These are phyloP conservation scores for Cryptosporidium xiaoi DNA, from an alignment of 169 alveolate species.

Conservation along the genomic window DNA sequence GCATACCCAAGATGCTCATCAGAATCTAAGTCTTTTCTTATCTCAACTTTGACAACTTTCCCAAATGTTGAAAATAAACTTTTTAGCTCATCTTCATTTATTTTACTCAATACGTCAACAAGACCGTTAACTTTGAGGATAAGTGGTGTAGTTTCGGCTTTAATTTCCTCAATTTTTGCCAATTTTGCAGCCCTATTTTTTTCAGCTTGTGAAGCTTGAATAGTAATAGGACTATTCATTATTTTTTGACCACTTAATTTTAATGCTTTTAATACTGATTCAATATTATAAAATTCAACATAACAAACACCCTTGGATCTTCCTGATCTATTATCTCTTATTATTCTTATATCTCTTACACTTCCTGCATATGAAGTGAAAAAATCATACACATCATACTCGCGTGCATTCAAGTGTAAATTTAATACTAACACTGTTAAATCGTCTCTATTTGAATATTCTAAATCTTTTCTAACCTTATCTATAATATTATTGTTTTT, in stretches of 20 bases:
- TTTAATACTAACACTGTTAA: conserved; percentile 95
- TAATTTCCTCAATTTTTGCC: conserved; percentile 87
- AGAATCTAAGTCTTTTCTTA: conserved; percentile 89
- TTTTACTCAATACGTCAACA: conserved; percentile 87
- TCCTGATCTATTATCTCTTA: conserved; percentile 95
- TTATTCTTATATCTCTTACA: conserved; percentile 95
- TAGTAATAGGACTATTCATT: conserved; percentile 90
- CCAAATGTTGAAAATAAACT: conserved; percentile 95
- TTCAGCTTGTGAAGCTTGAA: conserved; percentile 98
- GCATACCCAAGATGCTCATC: conserved; percentile 93
- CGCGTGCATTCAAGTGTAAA: conserved; percentile 93
- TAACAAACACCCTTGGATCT: conserved; percentile 97
- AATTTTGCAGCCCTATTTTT: conserved; percentile 98
- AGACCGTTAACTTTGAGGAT: conserved; percentile 93
- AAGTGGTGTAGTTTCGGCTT: conserved; percentile 90
- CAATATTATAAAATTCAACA: conserved; percentile 96
- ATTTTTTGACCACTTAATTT: conserved; percentile 91
- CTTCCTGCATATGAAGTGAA: conserved; percentile 95
- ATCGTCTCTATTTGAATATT: conserved; percentile 97
- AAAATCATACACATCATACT: conserved; percentile 94
- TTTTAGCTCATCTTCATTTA: conserved; percentile 90
- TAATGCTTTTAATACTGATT: conserved; percentile 94
- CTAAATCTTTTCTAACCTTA: conserved; percentile 88
- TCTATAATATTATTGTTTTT: conserved; percentile 83
- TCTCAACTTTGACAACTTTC: conserved; percentile 90